phyloP scores from a whole-genome alignment of 2,329 filamentous ascomycete species.

The Beauveria brongniartii region DNA sequence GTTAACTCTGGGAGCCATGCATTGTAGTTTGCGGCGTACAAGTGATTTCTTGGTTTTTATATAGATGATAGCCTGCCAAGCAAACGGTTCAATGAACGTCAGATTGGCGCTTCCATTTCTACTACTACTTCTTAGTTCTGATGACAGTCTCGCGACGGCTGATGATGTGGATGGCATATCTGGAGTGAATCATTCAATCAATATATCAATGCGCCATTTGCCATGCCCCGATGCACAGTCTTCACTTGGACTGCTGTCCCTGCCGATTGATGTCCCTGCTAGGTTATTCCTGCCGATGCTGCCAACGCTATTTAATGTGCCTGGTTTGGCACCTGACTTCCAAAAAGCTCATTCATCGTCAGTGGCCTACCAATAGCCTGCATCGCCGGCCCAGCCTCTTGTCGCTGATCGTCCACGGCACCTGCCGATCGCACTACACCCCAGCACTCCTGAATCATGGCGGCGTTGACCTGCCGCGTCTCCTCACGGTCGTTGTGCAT shows the following conservation, averaged over 20 bases:
- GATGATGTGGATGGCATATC: too few relatives aligned
- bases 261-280: not conserved
- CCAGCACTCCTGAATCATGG: slow-evolving; percentile 37
- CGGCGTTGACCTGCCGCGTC: slow-evolving; percentile 33
- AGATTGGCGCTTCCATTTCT: not conserved
- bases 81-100: not conserved
- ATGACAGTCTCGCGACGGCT: too few relatives aligned
- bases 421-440: slow-evolving; percentile 24
- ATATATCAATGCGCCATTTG: not conserved
- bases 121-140: not conserved
- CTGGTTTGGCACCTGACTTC: slow-evolving; percentile 19
- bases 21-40: slow-evolving; percentile 5
- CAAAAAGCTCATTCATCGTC: slow-evolving; percentile 39
- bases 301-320: slow-evolving; percentile 2
- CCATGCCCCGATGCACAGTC: not conserved
- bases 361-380: slow-evolving; percentile 36
- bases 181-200: not conserved
- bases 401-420: slow-evolving; percentile 20
- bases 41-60: slow-evolving; percentile 2
- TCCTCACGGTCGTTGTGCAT: slow-evolving; percentile 43
- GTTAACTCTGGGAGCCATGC: not conserved
- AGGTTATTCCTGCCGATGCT: not conserved
- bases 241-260: not conserved
- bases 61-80: not conserved
- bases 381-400: slow-evolving; percentile 33